A percentile compares a stretch with the other conserved stretches of the same genome.
Evolutionary conservation across 2,329 filamentous ascomycete species (phyloP).

Genomic region (Chaetomium sp.): DNA sequence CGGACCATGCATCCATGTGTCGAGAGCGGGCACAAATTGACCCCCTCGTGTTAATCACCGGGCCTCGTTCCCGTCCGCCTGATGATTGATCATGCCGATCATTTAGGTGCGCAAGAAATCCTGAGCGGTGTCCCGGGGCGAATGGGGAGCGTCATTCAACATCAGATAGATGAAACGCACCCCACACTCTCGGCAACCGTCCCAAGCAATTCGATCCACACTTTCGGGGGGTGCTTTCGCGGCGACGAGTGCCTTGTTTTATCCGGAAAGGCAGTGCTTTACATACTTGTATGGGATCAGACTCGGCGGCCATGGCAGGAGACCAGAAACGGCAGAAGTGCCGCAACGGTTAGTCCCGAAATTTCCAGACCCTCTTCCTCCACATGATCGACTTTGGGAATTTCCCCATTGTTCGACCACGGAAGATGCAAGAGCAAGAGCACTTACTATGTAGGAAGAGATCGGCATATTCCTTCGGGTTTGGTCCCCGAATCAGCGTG

Average conservation of each 20-base stretch:
- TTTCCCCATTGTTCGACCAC: constrained; percentile 14
- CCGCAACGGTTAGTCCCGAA: constrained; percentile 6
- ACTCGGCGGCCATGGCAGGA: not conserved
- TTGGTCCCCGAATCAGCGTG: not conserved
- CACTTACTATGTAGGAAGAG: constrained; percentile 1
- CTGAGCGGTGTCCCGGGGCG: not conserved
- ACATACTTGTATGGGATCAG: not conserved
- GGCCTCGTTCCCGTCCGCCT: constrained; percentile 18
- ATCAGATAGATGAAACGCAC: constrained; percentile 25
- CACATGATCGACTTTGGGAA: constrained; percentile 11
- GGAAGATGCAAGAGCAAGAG: not conserved
- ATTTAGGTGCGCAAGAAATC: constrained; percentile 3
- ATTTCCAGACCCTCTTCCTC: not conserved
- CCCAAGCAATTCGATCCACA: constrained; percentile 8
- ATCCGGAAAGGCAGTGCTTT: constrained; percentile 15
- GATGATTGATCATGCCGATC: constrained; percentile 19
- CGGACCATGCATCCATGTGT: not conserved
- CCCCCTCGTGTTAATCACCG: not conserved
- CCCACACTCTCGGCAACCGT: constrained; percentile 19
- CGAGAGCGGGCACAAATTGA: not conserved
- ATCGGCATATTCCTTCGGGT: constrained; percentile 3
- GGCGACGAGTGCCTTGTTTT: constrained; percentile 8
- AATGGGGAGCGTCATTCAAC: constrained; percentile 11
- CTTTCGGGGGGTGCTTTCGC: not conserved
- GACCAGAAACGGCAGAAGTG: not conserved